These are phyloP conservation scores for Termitomyces sp. DNA, from an alignment of 768 basidiomycete genomes.

Conservation along the genomic window DNA sequence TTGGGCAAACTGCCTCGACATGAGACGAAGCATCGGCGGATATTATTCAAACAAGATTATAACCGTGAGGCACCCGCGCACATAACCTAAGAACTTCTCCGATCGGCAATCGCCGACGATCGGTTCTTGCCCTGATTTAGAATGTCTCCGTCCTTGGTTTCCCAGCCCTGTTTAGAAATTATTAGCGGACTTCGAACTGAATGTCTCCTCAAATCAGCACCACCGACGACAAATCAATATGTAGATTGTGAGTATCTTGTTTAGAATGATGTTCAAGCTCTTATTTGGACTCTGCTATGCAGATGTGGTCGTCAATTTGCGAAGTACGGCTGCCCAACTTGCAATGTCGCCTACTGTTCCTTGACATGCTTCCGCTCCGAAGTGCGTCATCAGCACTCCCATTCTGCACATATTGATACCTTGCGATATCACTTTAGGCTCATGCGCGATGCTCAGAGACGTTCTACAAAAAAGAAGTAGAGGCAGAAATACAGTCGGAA, in stretches of 20 bases:
- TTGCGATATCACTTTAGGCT: slow-evolving; percentile 25
- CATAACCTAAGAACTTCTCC: too few relatives aligned
- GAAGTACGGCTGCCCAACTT: slow-evolving; percentile 78
- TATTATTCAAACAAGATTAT: too few relatives aligned
- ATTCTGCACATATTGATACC: slow-evolving; percentile 1
- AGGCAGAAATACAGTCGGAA: slow-evolving; percentile 52
- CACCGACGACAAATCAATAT: slow-evolving; percentile 27
- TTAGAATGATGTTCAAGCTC: neutral
- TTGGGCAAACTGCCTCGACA: too few relatives aligned
- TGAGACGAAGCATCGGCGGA: too few relatives aligned
- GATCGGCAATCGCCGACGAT: too few relatives aligned
- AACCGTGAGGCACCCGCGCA: too few relatives aligned
- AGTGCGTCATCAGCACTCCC: slow-evolving; percentile 33
- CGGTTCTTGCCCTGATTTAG: too few relatives aligned
- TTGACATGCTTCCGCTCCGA: slow-evolving; percentile 73
- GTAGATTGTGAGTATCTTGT: slow-evolving; percentile 38
- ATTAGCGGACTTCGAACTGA: too few relatives aligned
- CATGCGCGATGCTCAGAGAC: slow-evolving; percentile 78
- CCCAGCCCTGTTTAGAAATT: too few relatives aligned
- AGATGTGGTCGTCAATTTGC: slow-evolving; percentile 77
- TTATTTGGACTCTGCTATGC: neutral
- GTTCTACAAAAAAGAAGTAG: slow-evolving; percentile 77
- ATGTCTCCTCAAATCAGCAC: slow-evolving; percentile 14
- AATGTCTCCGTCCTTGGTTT: too few relatives aligned
- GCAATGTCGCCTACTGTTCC: slow-evolving; percentile 81